A percentile compares a stretch with the other conserved stretches of the same genome.
phyloP scores from a whole-genome alignment of 2,329 filamentous ascomycete species.

The Magnaporthiopsis poae region DNA sequence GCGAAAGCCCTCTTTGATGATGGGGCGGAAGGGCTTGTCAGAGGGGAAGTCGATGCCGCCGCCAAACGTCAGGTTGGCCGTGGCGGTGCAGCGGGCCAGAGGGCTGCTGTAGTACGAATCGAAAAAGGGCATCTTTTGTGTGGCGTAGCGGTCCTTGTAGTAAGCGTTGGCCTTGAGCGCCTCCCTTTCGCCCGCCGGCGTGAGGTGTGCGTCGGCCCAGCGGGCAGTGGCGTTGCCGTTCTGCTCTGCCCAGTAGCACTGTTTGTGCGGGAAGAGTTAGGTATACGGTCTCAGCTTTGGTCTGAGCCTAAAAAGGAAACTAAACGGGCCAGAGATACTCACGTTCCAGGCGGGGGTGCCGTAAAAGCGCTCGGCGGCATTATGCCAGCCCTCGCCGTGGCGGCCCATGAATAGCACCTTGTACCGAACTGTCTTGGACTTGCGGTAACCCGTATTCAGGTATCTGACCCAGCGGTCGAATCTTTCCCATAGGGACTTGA shows the following conservation, averaged over 20 bases:
- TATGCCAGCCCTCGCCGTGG: conserved; percentile 59
- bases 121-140: conserved; percentile 48
- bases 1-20: conserved; percentile 54
- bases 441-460: conserved; percentile 37
- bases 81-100: conserved; percentile 51
- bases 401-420: conserved; percentile 60
- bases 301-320: background rate
- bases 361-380: conserved; percentile 54
- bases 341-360: conserved; percentile 58
- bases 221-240: conserved; percentile 53
- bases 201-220: conserved; percentile 58
- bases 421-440: conserved; percentile 43
- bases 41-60: conserved; percentile 39
- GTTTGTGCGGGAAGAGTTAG: background rate
- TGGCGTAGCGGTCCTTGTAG: conserved; percentile 43
- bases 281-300: background rate
- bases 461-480: conserved; percentile 47
- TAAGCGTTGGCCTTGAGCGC: conserved; percentile 49
- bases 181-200: conserved; percentile 45
- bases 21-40: conserved; percentile 42
- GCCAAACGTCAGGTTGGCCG: conserved; percentile 52
- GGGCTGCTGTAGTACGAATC: conserved; percentile 57
- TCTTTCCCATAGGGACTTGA: conserved; percentile 54
- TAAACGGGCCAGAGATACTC: background rate
- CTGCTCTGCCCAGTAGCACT: conserved; percentile 52